Evolutionary conservation across 2,329 filamentous ascomycete species (phyloP).

Genomic region (Diaporthe sp.): DNA sequence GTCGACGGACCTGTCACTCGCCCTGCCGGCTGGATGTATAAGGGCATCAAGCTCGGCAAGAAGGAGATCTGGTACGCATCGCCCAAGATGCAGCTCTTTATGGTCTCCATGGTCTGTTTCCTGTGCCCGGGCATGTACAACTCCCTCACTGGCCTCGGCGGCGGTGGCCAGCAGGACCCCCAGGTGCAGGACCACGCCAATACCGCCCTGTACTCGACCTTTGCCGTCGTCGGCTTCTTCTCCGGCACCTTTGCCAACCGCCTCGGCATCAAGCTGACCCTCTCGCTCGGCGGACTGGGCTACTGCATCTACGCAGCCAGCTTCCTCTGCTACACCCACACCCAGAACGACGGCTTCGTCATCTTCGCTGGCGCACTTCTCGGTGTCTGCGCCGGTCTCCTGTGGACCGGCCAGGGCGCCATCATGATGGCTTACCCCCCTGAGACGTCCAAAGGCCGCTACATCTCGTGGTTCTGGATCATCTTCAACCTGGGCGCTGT

Average conservation of each 20-base stretch:
- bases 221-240: constrained; percentile 74
- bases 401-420: constrained; percentile 87
- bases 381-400: constrained; percentile 82
- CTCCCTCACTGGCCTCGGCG: constrained; percentile 72
- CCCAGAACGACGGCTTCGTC: constrained; percentile 76
- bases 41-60: constrained; percentile 65
- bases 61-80: constrained; percentile 77
- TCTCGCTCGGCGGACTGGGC: constrained; percentile 80
- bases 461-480: constrained; percentile 93
- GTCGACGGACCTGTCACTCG: constrained; percentile 46
- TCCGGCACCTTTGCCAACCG: constrained; percentile 85
- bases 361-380: constrained; percentile 83
- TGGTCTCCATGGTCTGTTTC: constrained; percentile 80
- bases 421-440: constrained; percentile 93
- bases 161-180: constrained; percentile 68
- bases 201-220: constrained; percentile 63
- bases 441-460: constrained; percentile 86
- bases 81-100: constrained; percentile 77
- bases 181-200: constrained; percentile 71
- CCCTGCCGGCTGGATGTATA: constrained; percentile 77
- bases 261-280: constrained; percentile 76
- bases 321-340: constrained; percentile 80
- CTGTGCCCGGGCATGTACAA: constrained; percentile 78
- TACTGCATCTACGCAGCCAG: constrained; percentile 82
- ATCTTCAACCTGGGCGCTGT: constrained; percentile 95